Conservation (phyloP, 305 asterid genomes). For the Solanum hybrid region DNA sequence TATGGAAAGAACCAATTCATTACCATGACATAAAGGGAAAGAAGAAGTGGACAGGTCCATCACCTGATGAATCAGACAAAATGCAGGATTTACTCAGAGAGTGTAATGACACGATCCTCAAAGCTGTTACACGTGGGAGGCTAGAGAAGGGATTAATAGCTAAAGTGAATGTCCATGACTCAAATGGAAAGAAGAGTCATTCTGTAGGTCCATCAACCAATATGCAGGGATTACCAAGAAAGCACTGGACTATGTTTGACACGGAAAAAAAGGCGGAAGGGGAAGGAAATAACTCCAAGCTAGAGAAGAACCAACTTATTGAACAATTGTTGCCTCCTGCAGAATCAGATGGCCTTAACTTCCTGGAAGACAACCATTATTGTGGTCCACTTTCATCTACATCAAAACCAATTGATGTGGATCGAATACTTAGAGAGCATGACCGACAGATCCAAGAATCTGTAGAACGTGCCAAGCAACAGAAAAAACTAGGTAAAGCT, state of each 20-base stretch:
- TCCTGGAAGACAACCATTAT: neutral
- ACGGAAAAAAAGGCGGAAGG: neutral
- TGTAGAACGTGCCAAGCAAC: neutral
- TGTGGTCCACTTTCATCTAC: neutral
- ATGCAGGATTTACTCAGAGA: neutral
- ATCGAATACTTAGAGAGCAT: neutral
- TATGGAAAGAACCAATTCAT: neutral
- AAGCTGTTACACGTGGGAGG: neutral
- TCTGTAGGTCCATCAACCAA: neutral
- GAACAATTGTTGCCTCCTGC: neutral
- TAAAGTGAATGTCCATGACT: neutral
- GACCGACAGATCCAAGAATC: neutral
- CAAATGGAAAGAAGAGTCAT: neutral
- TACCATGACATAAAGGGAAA: neutral
- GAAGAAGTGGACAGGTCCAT: neutral
- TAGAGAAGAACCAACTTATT: neutral
- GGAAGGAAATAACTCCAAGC: neutral
- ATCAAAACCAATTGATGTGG: neutral
- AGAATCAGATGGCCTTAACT: neutral
- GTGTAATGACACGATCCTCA: neutral
- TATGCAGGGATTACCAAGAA: neutral
- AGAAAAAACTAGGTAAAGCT: neutral
- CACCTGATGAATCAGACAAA: neutral
- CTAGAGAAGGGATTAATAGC: neutral
- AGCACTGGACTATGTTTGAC: neutral